Percentiles rank a stretch among this genome's conserved stretches.
Conservation (phyloP, 192 early-diverging fungal species). For the Pilaira anomala region DNA sequence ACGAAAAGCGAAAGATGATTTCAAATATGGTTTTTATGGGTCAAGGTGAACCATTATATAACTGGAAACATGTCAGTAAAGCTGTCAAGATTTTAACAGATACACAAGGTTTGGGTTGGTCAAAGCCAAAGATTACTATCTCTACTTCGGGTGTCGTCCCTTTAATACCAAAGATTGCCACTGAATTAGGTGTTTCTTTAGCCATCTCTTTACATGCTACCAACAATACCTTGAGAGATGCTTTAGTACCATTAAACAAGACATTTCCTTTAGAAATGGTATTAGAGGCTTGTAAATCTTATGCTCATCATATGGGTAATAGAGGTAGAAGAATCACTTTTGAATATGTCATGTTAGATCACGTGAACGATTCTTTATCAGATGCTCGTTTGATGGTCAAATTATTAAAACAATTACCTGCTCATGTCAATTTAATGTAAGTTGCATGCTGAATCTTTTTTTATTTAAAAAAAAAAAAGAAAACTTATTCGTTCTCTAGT, state of each 20-base stretch:
- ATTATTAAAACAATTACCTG: conserved; percentile 60
- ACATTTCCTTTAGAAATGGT: conserved; percentile 73
- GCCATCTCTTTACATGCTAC: conserved; percentile 86
- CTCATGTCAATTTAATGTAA: conserved; percentile 75
- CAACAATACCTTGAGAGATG: conserved; percentile 68
- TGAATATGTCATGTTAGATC: conserved; percentile 88
- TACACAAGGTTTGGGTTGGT: conserved; percentile 52
- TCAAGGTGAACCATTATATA: conserved; percentile 87
- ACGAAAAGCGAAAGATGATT: conserved; percentile 46
- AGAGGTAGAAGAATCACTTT: conserved; percentile 76
- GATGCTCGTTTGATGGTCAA: conserved; percentile 67
- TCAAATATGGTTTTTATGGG: conserved; percentile 93
- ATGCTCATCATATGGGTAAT: conserved; percentile 47
- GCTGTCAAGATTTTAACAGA: conserved; percentile 59
- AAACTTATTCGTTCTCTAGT: conserved; percentile 29
- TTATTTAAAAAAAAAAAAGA: not conserved
- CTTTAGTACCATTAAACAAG: conserved; percentile 84
- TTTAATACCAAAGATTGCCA: conserved; percentile 69
- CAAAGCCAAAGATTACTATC: conserved; percentile 78
- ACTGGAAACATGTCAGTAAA: conserved; percentile 67
- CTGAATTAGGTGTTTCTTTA: conserved; percentile 65
- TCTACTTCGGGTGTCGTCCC: conserved; percentile 85
- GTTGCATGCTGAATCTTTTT: too few species aligned
- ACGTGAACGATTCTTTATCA: conserved; percentile 72
- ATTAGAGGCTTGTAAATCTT: conserved; percentile 67